These are phyloP conservation scores for Kregervanrija pseudodelftensis DNA, from an alignment of 805 yeast genomes.

Conservation along the genomic window DNA sequence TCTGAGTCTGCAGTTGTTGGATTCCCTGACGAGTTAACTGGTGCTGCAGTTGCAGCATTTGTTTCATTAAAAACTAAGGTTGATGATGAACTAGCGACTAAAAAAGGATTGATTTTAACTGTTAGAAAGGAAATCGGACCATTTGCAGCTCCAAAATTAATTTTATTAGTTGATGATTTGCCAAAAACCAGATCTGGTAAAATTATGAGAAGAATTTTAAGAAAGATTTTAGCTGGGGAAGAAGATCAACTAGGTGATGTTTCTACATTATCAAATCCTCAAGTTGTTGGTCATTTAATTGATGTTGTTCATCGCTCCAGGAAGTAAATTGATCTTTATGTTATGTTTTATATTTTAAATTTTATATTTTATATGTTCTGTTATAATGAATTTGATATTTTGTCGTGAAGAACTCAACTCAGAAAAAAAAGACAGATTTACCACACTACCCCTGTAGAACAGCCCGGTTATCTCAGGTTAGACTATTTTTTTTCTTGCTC, in stretches of 20 bases:
- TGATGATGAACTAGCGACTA: slow-evolving; percentile 45
- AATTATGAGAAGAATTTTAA: slow-evolving; percentile 79
- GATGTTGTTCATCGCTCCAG: slow-evolving; percentile 30
- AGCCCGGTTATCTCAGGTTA: too few species aligned
- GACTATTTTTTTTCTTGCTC: too few species aligned
- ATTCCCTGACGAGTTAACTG: slow-evolving; percentile 74
- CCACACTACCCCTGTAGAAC: too few species aligned
- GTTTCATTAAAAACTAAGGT: slow-evolving; percentile 56
- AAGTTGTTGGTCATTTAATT: slow-evolving; percentile 61
- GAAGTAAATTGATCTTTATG: background rate
- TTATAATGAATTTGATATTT: too few species aligned
- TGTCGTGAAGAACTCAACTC: too few species aligned
- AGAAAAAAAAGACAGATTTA: too few species aligned
- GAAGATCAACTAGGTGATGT: slow-evolving; percentile 79
- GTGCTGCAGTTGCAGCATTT: slow-evolving; percentile 80
- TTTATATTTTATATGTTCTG: too few species aligned
- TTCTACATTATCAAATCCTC: slow-evolving; percentile 71
- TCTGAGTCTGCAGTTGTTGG: slow-evolving; percentile 84
- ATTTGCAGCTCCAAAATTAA: slow-evolving; percentile 76
- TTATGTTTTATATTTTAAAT: too few species aligned
- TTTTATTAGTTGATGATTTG: slow-evolving; percentile 65
- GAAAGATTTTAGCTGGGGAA: slow-evolving; percentile 69
- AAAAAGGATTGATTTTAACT: slow-evolving; percentile 57
- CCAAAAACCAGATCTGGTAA: slow-evolving; percentile 86
- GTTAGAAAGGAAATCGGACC: slow-evolving; percentile 81